Evolutionary conservation across 495 filamentous ascomycete species (phyloP).

Genomic region (Acidomyces sp.): DNA sequence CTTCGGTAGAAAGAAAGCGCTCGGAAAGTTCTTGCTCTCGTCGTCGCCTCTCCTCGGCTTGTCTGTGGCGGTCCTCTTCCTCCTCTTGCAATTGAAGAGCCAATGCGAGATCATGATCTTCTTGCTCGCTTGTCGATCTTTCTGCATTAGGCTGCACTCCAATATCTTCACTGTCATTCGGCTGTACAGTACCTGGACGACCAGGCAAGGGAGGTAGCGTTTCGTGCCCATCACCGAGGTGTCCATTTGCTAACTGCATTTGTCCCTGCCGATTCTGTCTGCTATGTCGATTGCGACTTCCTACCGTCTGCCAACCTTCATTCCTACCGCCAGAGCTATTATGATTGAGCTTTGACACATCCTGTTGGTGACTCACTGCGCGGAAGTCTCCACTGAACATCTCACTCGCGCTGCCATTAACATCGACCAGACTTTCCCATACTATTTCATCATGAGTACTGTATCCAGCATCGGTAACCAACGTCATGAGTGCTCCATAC

Average conservation of each 20-base stretch:
- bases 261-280: slow-evolving; percentile 2
- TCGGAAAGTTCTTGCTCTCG: slow-evolving; percentile 36
- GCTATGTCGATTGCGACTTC: slow-evolving; percentile 24
- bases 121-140: slow-evolving; percentile 38
- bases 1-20: slow-evolving; percentile 46
- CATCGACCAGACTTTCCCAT: slow-evolving; percentile 85
- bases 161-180: not conserved
- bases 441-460: slow-evolving; percentile 80
- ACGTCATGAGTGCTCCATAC: slow-evolving; percentile 53
- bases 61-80: slow-evolving; percentile 53
- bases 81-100: slow-evolving; percentile 76
- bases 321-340: slow-evolving; percentile 22
- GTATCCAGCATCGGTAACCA: slow-evolving; percentile 90
- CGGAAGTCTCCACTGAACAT: slow-evolving; percentile 88
- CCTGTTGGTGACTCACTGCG: slow-evolving; percentile 47
- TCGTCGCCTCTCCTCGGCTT: slow-evolving; percentile 28
- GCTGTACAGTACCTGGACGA: slow-evolving; percentile 1
- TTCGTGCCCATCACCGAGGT: slow-evolving; percentile 1
- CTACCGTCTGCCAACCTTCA: slow-evolving; percentile 40
- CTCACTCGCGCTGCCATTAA: slow-evolving; percentile 68
- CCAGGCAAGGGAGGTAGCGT: slow-evolving; percentile 8
- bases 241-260: slow-evolving; percentile 6
- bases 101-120: slow-evolving; percentile 66
- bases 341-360: slow-evolving; percentile 11
- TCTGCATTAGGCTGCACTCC: not conserved